Evolutionary conservation across 495 filamentous ascomycete genomes (phyloP).

Genomic region (Parmelia sp.): DNA sequence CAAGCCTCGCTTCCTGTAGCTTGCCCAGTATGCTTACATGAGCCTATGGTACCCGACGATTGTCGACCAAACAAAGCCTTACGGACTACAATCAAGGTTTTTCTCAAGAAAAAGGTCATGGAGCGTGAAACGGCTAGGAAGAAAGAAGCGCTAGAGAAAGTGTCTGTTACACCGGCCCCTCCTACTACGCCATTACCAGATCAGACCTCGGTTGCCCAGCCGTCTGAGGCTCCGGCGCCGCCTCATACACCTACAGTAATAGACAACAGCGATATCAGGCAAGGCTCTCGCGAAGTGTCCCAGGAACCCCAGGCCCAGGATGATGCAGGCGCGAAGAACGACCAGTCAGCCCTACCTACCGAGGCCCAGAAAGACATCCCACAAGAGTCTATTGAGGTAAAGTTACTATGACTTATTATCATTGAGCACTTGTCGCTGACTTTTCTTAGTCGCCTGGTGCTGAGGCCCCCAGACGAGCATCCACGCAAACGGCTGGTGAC

Average conservation of each 20-base stretch:
- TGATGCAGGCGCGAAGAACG: slow-evolving; percentile 12
- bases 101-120: slow-evolving; percentile 73
- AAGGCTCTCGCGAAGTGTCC: slow-evolving; percentile 18
- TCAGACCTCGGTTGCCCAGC: slow-evolving; percentile 17
- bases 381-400: slow-evolving; percentile 40
- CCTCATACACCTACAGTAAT: slow-evolving; percentile 25
- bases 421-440: slow-evolving; percentile 3
- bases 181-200: slow-evolving; percentile 23
- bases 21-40: slow-evolving; percentile 90
- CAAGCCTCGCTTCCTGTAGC: slow-evolving; percentile 68
- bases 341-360: slow-evolving; percentile 19
- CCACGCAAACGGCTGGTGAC: slow-evolving; percentile 23
- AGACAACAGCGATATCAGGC: slow-evolving; percentile 25
- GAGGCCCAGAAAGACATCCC: slow-evolving; percentile 34
- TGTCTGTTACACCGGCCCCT: slow-evolving; percentile 33
- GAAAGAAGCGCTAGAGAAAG: slow-evolving; percentile 23
- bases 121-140: slow-evolving; percentile 50
- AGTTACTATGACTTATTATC: neutral
- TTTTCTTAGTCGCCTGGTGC: slow-evolving; percentile 18
- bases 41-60: slow-evolving; percentile 73
- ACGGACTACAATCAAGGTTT: slow-evolving; percentile 81
- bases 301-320: slow-evolving; percentile 10
- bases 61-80: slow-evolving; percentile 85
- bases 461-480: slow-evolving; percentile 17
- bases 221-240: slow-evolving; percentile 8